Percentiles rank a stretch among this genome's conserved stretches.
Evolutionary conservation across 1,284 basidiomycete genomes (phyloP).

Genomic region (Fomes fomentarius): DNA sequence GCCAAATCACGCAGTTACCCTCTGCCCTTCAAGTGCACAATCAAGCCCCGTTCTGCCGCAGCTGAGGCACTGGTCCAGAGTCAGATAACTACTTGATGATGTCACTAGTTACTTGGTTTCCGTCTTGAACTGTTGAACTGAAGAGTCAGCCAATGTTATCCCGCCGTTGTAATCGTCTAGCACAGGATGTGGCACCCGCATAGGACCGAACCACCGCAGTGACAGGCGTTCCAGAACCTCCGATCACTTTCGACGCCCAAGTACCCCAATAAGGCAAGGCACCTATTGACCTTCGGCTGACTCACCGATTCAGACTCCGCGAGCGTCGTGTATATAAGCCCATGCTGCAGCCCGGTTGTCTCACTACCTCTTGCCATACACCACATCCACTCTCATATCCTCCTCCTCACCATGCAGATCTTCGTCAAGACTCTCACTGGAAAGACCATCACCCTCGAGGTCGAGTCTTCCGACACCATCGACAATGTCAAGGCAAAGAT

Average conservation of each 20-base stretch:
- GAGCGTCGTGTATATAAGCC: slow-evolving; percentile 20
- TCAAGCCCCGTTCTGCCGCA: slow-evolving; percentile 4
- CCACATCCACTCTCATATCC: slow-evolving; percentile 2
- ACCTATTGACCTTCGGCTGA: slow-evolving; percentile 17
- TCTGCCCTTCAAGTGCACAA: slow-evolving; percentile 4
- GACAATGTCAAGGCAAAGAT: slow-evolving; percentile 84
- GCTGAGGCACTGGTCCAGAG: neutral
- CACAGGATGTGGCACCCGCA: neutral
- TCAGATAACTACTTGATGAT: too few species aligned
- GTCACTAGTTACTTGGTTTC: too few species aligned
- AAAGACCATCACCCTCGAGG: slow-evolving; percentile 89
- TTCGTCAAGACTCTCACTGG: slow-evolving; percentile 88
- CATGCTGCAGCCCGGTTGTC: slow-evolving; percentile 8
- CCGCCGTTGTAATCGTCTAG: neutral
- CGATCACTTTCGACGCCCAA: slow-evolving; percentile 14
- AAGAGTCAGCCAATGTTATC: neutral
- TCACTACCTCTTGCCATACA: slow-evolving; percentile 13
- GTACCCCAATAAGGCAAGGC: slow-evolving; percentile 12
- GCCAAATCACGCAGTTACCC: neutral
- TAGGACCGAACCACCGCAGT: neutral
- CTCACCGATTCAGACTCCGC: slow-evolving; percentile 28
- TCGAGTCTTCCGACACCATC: slow-evolving; percentile 85
- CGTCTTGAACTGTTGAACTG: too few species aligned
- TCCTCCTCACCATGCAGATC: slow-evolving; percentile 66
- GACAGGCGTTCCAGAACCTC: slow-evolving; percentile 15